phyloP scores from a whole-genome alignment of 2,329 filamentous ascomycete genomes.

The Gremmenia infestans region DNA sequence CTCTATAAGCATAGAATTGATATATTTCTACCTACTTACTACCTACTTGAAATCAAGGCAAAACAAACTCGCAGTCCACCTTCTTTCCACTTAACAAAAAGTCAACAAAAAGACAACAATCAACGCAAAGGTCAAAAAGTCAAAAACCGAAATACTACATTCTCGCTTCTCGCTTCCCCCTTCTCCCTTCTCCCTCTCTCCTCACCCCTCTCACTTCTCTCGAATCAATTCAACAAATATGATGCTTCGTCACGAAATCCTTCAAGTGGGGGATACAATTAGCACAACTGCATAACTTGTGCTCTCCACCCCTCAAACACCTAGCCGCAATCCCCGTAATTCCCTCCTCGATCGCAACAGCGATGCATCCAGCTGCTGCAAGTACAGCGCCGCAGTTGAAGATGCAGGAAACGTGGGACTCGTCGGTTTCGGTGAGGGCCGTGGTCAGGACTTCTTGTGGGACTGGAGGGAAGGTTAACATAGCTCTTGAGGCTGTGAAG shows the following conservation, averaged over 20 bases:
- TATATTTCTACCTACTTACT: not conserved
- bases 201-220: not conserved
- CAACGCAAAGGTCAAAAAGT: not conserved
- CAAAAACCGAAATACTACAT: not conserved
- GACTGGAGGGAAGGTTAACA: not conserved
- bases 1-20: not conserved
- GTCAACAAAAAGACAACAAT: not conserved
- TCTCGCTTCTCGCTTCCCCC: not conserved
- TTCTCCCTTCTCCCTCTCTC: not conserved
- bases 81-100: not conserved
- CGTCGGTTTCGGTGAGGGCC: not conserved
- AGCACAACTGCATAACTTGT: not conserved
- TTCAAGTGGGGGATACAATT: not conserved
- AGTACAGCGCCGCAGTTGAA: not conserved
- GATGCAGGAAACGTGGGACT: not conserved
- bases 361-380: not conserved
- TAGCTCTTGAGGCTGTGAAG: too few relatives aligned
- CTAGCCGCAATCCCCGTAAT: not conserved
- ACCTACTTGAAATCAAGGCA: not conserved
- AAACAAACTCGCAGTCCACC: not conserved
- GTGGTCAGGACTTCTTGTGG: not conserved
- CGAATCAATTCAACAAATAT: not conserved
- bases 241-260: not conserved
- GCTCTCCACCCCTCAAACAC: not conserved
- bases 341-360: not conserved